Evolutionary conservation across 73 alveolate species (phyloP), one percentile per base, ranked within the genome.

Genomic region (Paramecium tetraurelia): DNA sequence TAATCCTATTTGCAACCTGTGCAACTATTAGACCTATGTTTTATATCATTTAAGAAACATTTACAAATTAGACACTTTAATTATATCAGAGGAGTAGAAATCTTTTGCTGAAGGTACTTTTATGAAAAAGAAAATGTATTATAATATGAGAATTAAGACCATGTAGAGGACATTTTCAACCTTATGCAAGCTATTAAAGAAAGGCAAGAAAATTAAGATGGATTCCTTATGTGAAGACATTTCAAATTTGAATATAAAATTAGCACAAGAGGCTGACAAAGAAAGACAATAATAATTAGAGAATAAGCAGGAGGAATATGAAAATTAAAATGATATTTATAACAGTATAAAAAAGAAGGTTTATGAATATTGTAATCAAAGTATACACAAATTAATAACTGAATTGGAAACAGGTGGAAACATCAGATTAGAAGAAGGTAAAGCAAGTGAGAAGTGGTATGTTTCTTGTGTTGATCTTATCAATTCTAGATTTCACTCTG

Each of bases 361-460:
- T 27, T 93, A 59, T 53, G 92, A 93, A 44, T 69, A 59, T 50
- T 75, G 90, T 44, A 71, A 80, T 40, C 20, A 70, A 38, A 59
- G 93, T n/a, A 50, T 86, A 29, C 94, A 89, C 72, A 89, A 95
- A 31, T 93, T 97, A 48, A 93, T 95, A 57, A 93, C 96, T 10
- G 99, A 97, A 87, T 92, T 97, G 58, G 97, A 95, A 76, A 93
- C 99, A 7, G 99, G 99, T 8, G 99, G 99, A 3, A 97, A 97
- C 86, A 94, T 96, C 4, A 90, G 97, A 33, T 93, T 93, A 44
- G 97, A 94, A 92, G 97, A 93, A 50, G 98, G 98, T 9, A 95
- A 92, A 63, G 77, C 92, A 24, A 93, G 59, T 59, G 95, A 95
- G 48, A 95, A 94, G 57, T 95, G 98, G 97, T 95, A 85, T 80